Base-by-base conservation (phyloP, 306 rosid genomes). In the Corylus heterophylla region DNA sequence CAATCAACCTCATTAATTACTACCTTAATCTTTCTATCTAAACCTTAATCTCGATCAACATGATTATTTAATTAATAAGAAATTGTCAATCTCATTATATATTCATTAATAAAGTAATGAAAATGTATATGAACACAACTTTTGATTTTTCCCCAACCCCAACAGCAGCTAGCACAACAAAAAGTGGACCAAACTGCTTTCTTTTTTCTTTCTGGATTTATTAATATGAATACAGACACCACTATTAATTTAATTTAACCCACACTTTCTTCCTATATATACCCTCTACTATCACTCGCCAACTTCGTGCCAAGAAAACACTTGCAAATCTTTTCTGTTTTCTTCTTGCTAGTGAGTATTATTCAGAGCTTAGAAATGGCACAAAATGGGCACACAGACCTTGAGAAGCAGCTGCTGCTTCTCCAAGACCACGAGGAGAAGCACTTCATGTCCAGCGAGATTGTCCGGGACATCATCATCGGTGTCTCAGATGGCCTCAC, bases 401-500 rank as follows among this genome's bases (percentile, higher is more conserved):
- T 83, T 39, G 82, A 88, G 81, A 86, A 77, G 71, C 86, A 85
- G 61, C 20, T 50, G 17, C 92, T 90, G 37, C 90, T 90, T 17
- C 6, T 78, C 47, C 81, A 17, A 12, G 72, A 68, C 72, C 94
- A 90, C 86, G 78, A 58, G 1, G 94, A 90, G 87, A 86, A 85
- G 12, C 94, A 90, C 74, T 90, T 90, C 87, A 90, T 89, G 66
- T 89, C 94, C 45, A 89, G 92, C 0, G 94, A 90, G 8, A 48
- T 88, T 55, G 89, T 90, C 55, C 92, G 94, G 17, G 94, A 90
- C 52, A 59, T 90, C 81, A 90, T 90, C 74, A 85, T 90, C 77
- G 94, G 94, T 42, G 94, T 90, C 8, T 90, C 94, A 6, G 94
- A 90, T 45, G 94, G 94, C 0, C 92, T 90, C 84, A 90, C 94